Base-by-base conservation (phyloP, 2,329 filamentous ascomycete genomes). In the Colletotrichum euphorbiae region DNA sequence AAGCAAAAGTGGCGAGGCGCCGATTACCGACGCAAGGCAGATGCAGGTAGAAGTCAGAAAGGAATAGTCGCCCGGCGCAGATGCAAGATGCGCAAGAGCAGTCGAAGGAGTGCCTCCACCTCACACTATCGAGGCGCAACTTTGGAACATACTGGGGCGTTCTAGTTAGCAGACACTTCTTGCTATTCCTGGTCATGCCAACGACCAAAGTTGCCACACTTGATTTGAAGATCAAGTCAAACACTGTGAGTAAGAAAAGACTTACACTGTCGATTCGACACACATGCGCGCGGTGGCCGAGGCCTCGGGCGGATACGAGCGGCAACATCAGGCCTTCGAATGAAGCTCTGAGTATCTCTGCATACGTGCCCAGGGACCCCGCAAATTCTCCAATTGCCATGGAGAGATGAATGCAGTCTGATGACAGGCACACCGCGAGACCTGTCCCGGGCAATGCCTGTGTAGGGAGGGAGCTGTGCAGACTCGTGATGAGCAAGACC, bases 121-220 rank as follows among this genome's bases (percentile, higher is more conserved):
- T n/a, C n/a, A n/a, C n/a, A 57, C 38, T 28, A 38, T 17, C 42
- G 12, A 45, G 57, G 36, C 43, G 31, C 12, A 42, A n/a, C 64
- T 52, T 52, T 48, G 38, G 45, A 64, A 28, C 13, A 64, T 59
- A 31, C n/a, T 46, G 59, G 43, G 31, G 33, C 40, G 24, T 31
- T 21, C 36, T 21, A 59, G 64, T 68, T 60, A 68, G 61, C 65
- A 64, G 65, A 65, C 61, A n/a, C 13, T 43, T 55, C 24, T 38
- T 42, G 12, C 40, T 59, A 54, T 42, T 36, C 38, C 60, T 54
- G 40, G 42, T n/a, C 40, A 54, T 31, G 24, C 46, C 46, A 59
- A 59, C 38, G 28, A 48, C 9, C 24, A 17, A n/a, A 36, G n/a
- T n/a, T n/a, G n/a, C n/a, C n/a, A n/a, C n/a, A n/a, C 6, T 36